Evolutionary conservation across 768 basidiomycete species (phyloP), one percentile per base, ranked within the genome.

Genomic region (Thelephora ganbajun): DNA sequence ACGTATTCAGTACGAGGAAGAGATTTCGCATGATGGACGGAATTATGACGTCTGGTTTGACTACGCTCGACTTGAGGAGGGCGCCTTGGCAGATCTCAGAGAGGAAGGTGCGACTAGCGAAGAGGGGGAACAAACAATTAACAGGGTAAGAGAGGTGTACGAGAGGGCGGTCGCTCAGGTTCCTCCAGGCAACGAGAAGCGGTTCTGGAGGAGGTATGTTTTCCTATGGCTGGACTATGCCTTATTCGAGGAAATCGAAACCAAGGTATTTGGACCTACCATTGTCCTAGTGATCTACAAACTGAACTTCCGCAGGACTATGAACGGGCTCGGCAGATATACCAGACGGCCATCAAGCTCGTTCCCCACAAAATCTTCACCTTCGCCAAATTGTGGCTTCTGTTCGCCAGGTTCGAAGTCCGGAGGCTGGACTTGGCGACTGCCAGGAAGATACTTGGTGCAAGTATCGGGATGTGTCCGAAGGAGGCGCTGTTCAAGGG

Each of bases 41-140:
- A 97, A 97, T 61, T 99, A 97, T 59, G 96, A 98, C 62, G 83
- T 85, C 0, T 99, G 96, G 96, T 97, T 99, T 59, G 96, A 98
- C 58, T 94, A 94, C 56, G 77, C 90, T 18, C 75, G 93, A 14
- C 61, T 99, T 33, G 96, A 98, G 60, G 96, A 98, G 64, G 86
- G 80, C 19, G 88, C 92, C 0, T 76, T 79, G 55, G 68, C 75
- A 33, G 81, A 89, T 50, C 69, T 89, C 20, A 76, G 69, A 54
- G 83, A 83, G 12, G 84, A 87, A 52, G 88, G 84, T 2, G 74
- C 73, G 5, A 80, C 82, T 1, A 66, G 70, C 6, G 83, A 84
- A 48, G 85, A 89, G 59, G 68, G 80, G 45, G 74, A 82, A 39
- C 68, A 70, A 18, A 75, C 80, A 1, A 56, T 69, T 1, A 71